Base-by-base conservation (phyloP, 352 stramenopile species). In the Phytopythium sindhum region DNA sequence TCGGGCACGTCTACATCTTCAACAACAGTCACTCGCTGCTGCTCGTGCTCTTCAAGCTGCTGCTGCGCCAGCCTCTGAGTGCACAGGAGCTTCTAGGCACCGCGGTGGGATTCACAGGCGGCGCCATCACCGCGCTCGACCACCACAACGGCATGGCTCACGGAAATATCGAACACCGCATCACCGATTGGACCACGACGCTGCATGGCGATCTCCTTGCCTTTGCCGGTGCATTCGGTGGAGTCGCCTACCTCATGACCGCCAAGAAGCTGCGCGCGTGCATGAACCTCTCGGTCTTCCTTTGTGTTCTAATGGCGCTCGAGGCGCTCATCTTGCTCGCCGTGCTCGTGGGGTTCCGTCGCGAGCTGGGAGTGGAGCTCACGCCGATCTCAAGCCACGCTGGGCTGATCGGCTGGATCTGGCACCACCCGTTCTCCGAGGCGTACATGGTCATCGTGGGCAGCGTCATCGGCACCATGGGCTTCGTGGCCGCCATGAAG, bases 1-100 rank as follows among this genome's bases (percentile, higher is more conserved):
- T 86, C 56, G 73, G 77, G 10, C 77, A 85, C 60, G 75, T 72
- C 23, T 86, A 86, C 62, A 84, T 87, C 39, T 86, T 89, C 35
- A 68, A 58, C 61, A 86, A 84, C 54, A 75, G 75, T 45, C 77
- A 86, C 62, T 86, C 77, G 64, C 56, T 89, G 59, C 63, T 89
- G 33, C 61, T 86, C 39, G 77, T 89, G 33, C 51, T 72, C 8
- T 65, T 71, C n/a, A 88, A 88, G 64, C 60, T 80, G 14, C 35
- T 82, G 45, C 48, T 81, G 10, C 39, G 75, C 1, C 66, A 84
- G 45, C 69, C 68, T 4, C 62, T 84, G 8, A 65, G 58, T 0
- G 19, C 56, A 12, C 45, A 82, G 26, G 77, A 89, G 59, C 50
- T 84, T 19, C 23, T 82, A 1, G 80, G 80, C 2, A 75, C 75